Base-by-base conservation (phyloP, 2,329 filamentous ascomycete genomes). In the Calonectria pauciramosa region DNA sequence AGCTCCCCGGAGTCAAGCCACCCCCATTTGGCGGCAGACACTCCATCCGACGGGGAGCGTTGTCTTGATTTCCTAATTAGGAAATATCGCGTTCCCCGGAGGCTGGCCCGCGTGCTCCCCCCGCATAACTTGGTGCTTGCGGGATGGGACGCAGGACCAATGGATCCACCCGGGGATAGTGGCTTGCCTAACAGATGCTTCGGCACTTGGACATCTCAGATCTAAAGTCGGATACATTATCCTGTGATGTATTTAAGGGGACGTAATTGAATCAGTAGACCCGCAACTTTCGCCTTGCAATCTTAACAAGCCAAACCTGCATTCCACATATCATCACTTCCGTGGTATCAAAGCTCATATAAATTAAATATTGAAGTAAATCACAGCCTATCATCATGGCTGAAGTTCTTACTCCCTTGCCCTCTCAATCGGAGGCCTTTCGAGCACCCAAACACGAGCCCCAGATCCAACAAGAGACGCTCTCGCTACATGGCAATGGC, bases 51-150 rank as follows among this genome's bases (percentile, higher is more conserved):
- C 51, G 66, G 52, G 66, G 66, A 69, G 38, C 5, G 13, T 1
- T 59, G 36, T 47, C 51, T 4, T 23, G n/a, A 14, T 49, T 69
- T 23, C 66, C 66, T 28, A 49, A 36, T 36, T 69, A 59, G 66
- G 66, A 69, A 69, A 69, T 60, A 23, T 23, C 9, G 51, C 13
- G 26, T 47, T 68, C 66, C 51, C 51, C 66, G 66, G 28, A 23
- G 10, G 66, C 51, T 56, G 9, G 36, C 28, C 20, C 51, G 20
- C 38, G 16, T 47, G 28, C 26, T 26, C 36, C 47, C 66, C 36
- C 49, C 51, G 28, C 66, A 68, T 28, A 30, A 20, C 51, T 9
- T 18, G 13, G 26, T 32, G 26, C 18, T 56, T 9, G 51, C 49
- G 26, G 16, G 49, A 36, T 56, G 23, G 16, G 49, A n/a, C 13